These are phyloP conservation scores for Kodamaea suecica DNA, from an alignment of 1,139 yeast species.

Conservation along the genomic window DNA sequence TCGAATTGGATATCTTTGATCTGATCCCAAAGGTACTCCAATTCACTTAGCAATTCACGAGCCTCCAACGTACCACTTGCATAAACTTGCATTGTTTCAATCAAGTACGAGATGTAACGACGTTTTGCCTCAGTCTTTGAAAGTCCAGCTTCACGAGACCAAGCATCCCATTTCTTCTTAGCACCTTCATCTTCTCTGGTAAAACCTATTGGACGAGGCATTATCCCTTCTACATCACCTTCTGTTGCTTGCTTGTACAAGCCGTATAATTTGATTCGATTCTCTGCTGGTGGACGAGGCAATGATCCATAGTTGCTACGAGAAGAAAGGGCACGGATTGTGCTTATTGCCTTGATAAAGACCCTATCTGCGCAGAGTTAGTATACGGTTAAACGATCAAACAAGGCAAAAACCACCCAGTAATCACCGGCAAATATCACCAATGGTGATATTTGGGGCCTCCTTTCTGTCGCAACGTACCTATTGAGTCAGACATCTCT, in stretches of 20 bases:
- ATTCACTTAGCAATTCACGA: slow-evolving; percentile 59
- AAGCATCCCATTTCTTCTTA: slow-evolving; percentile 78
- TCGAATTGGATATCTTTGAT: slow-evolving; percentile 51
- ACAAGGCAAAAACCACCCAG: too few species aligned
- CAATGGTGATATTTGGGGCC: too few species aligned
- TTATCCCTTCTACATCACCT: slow-evolving; percentile 70
- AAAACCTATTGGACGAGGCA: slow-evolving; percentile 63
- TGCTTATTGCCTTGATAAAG: slow-evolving; percentile 75
- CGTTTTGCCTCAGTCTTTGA: slow-evolving; percentile 73
- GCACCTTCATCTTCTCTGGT: slow-evolving; percentile 65
- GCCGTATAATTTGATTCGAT: slow-evolving; percentile 69
- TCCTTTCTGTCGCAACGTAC: slow-evolving; percentile 29
- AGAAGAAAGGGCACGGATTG: slow-evolving; percentile 70
- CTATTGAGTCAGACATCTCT: slow-evolving; percentile 49
- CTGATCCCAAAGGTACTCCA: slow-evolving; percentile 74
- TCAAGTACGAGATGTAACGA: slow-evolving; percentile 61
- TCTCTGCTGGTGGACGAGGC: slow-evolving; percentile 78
- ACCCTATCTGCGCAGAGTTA: slow-evolving; percentile 80
- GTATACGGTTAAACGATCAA: too few species aligned
- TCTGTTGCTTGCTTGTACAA: slow-evolving; percentile 86
- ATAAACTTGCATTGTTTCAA: slow-evolving; percentile 70
- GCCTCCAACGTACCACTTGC: slow-evolving; percentile 71
- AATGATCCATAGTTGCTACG: slow-evolving; percentile 66
- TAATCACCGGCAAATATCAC: too few species aligned
- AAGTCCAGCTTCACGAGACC: slow-evolving; percentile 74